Evolutionary conservation across 768 basidiomycete species (phyloP).

Genomic region (Leccinum rimulosum): DNA sequence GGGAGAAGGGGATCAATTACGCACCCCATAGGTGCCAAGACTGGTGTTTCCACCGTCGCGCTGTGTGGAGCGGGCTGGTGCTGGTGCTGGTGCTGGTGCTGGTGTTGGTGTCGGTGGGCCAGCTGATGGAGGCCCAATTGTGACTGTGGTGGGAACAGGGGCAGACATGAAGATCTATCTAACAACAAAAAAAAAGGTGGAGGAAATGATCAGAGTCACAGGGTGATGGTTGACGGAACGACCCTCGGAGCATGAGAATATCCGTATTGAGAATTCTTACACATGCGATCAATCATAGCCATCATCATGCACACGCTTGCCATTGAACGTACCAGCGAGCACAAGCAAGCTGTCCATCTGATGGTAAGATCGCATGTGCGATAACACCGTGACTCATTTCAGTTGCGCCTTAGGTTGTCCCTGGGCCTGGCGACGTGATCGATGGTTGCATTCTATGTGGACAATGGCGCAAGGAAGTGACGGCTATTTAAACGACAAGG

Average conservation of each 20-base stretch:
- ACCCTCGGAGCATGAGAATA: constrained; percentile 1
- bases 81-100: constrained; percentile 10
- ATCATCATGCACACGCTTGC: no score
- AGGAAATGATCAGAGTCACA: neutral
- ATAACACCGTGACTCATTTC: constrained; percentile 3
- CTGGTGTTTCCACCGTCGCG: constrained; percentile 55
- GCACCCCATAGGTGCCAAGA: constrained; percentile 71
- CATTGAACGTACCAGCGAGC: no score
- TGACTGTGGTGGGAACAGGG: constrained; percentile 7
- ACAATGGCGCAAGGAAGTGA: constrained; percentile 1
- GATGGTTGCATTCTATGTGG: neutral
- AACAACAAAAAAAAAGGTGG: neutral
- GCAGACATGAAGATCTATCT: constrained; percentile 10
- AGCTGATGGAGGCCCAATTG: no score
- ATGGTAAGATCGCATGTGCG: neutral
- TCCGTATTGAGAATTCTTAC: neutral
- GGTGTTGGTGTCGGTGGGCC: neutral
- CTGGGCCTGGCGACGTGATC: neutral
- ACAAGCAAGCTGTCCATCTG: no score
- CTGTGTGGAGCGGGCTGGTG: constrained; percentile 52
- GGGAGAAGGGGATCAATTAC: constrained; percentile 11
- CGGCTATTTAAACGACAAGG: constrained; percentile 16
- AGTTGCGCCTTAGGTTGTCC: neutral
- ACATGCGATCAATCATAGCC: neutral
- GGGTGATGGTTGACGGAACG: constrained; percentile 3